Conservation (phyloP, 148 eudicot genomes). For the Heliamphora exappendiculata region DNA sequence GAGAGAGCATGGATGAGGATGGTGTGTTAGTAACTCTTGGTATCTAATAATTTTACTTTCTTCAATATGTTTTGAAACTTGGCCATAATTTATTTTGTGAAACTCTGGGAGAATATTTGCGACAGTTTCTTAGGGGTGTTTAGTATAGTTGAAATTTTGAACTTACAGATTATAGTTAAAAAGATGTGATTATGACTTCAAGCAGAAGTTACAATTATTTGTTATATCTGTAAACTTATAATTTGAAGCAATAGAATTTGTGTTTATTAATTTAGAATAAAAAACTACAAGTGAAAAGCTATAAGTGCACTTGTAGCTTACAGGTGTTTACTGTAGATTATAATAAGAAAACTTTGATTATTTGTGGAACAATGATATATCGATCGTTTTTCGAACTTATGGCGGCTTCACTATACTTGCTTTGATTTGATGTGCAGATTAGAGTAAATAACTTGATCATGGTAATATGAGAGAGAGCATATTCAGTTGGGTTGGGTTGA, state of each 20-base stretch:
- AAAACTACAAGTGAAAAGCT: no score
- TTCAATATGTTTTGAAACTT: neutral
- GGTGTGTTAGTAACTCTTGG: slow-evolving; percentile 30
- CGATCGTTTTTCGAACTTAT: neutral
- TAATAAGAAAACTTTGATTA: no score
- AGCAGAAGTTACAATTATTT: no score
- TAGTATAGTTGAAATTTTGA: no score
- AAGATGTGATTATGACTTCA: no score
- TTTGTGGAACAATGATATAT: neutral
- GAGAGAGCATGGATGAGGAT: slow-evolving; percentile 59
- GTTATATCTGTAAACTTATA: no score
- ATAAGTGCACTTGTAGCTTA: no score
- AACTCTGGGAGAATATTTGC: neutral
- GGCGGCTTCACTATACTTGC: neutral
- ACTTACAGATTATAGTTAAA: no score
- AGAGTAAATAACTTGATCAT: neutral
- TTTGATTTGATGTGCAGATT: neutral
- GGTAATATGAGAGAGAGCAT: neutral
- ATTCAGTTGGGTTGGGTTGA: neutral
- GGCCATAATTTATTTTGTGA: neutral
- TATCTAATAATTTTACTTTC: neutral
- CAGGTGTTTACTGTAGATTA: no score
- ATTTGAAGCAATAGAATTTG: no score
- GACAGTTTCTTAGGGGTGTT: no score
- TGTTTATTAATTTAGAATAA: no score